Evolutionary conservation across 1,139 yeast species (phyloP).

Genomic region (Martiniozyma asiatica): DNA sequence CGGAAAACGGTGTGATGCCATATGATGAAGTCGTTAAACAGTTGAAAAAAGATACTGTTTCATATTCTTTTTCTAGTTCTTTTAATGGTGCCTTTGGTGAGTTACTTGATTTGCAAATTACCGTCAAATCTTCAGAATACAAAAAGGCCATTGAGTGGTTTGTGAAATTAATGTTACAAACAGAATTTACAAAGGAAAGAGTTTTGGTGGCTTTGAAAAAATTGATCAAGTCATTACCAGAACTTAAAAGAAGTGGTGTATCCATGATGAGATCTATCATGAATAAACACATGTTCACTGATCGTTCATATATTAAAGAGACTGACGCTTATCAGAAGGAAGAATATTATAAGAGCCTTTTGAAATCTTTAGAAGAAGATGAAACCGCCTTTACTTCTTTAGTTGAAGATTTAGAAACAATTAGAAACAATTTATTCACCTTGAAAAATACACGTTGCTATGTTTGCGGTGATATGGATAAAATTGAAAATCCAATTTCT

Average conservation of each 20-base stretch:
- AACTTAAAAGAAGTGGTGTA: slow-evolving; percentile 69
- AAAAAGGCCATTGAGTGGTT: slow-evolving; percentile 67
- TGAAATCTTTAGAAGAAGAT: slow-evolving; percentile 34
- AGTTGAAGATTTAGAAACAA: slow-evolving; percentile 39
- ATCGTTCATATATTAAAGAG: slow-evolving; percentile 53
- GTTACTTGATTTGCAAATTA: slow-evolving; percentile 46
- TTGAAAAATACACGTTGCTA: slow-evolving; percentile 55
- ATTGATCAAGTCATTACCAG: slow-evolving; percentile 63
- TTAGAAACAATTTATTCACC: slow-evolving; percentile 47
- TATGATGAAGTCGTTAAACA: slow-evolving; percentile 66
- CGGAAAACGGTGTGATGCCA: slow-evolving; percentile 49
- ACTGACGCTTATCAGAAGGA: slow-evolving; percentile 60
- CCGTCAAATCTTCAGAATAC: slow-evolving; percentile 55
- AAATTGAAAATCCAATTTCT: slow-evolving; percentile 41
- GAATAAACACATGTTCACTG: slow-evolving; percentile 39
- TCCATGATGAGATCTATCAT: slow-evolving; percentile 56
- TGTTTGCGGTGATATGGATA: slow-evolving; percentile 55
- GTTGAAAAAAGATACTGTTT: slow-evolving; percentile 64
- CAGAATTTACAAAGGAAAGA: slow-evolving; percentile 64
- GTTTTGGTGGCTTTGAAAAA: slow-evolving; percentile 63
- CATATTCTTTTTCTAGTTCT: slow-evolving; percentile 43
- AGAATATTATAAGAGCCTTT: slow-evolving; percentile 36
- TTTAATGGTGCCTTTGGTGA: slow-evolving; percentile 56
- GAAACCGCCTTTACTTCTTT: slow-evolving; percentile 36
- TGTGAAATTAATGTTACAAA: slow-evolving; percentile 45